Evolutionary conservation across 306 rosid species (phyloP).

Genomic region (Fragaria ananassa): DNA sequence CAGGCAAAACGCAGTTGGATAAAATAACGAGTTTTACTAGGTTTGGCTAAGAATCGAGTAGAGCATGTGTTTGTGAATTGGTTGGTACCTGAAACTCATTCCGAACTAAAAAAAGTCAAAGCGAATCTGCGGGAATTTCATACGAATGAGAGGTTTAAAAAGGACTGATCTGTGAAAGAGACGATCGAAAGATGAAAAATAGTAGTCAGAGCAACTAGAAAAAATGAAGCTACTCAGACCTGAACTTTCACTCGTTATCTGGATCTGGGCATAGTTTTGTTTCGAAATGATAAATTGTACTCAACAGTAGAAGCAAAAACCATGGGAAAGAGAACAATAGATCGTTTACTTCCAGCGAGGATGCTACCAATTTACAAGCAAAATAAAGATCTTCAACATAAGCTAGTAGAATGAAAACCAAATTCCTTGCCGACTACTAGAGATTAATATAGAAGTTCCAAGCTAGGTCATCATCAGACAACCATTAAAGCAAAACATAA

Average conservation of each 20-base stretch:
- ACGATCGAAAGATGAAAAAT: neutral
- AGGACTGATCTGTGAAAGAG: neutral
- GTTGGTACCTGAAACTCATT: neutral
- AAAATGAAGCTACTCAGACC: neutral
- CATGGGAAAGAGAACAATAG: neutral
- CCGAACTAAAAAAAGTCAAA: neutral
- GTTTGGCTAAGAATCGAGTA: neutral
- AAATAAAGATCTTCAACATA: constrained; percentile 8
- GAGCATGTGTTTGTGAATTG: neutral
- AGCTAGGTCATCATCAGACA: constrained; percentile 7
- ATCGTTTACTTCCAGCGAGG: neutral
- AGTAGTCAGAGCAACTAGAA: neutral
- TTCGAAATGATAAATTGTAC: neutral
- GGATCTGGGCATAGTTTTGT: neutral
- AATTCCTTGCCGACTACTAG: constrained; percentile 2
- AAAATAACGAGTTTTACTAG: neutral
- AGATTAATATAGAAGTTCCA: constrained; percentile 7
- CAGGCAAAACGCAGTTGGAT: neutral
- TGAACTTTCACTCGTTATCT: neutral
- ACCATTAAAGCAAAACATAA: constrained; percentile 1
- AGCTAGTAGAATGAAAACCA: constrained; percentile 10
- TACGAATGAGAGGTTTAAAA: neutral
- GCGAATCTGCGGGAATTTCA: neutral
- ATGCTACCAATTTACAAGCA: constrained; percentile 30
- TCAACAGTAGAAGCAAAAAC: neutral